phyloP scores from a whole-genome alignment of 768 basidiomycete species.

The Rhodotorula diobovata region DNA sequence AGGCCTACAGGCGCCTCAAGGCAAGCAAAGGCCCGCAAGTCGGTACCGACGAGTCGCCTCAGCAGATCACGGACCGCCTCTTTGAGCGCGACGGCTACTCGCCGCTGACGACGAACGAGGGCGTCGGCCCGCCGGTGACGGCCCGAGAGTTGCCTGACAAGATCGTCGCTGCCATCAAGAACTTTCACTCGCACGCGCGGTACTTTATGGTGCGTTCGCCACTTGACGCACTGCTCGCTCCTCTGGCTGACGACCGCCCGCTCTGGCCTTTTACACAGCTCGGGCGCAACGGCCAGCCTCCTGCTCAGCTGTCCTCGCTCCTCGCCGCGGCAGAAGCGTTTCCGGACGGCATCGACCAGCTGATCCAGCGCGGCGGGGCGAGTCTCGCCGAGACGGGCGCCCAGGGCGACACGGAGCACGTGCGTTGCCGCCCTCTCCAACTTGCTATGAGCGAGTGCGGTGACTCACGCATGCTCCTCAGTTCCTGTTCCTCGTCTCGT shows the following conservation, averaged over 20 bases:
- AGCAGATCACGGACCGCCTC: neutral
- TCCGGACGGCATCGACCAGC: neutral
- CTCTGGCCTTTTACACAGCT: neutral
- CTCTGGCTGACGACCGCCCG: too few relatives aligned
- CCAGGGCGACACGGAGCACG: slow-evolving; percentile 10
- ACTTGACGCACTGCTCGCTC: rapidly evolving
- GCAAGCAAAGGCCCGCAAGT: rapidly evolving
- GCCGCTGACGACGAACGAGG: neutral
- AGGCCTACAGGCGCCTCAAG: neutral
- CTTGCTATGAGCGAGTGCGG: too few relatives aligned
- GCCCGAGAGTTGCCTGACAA: slow-evolving; percentile 9
- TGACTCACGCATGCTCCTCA: neutral
- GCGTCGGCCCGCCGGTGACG: neutral
- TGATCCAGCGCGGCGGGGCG: neutral
- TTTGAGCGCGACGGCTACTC: neutral
- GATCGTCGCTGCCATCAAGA: slow-evolving; percentile 5
- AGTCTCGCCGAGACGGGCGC: neutral
- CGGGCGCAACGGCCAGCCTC: slow-evolving; percentile 18
- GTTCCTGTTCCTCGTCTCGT: slow-evolving; percentile 24
- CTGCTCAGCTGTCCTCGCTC: neutral
- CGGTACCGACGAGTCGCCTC: neutral
- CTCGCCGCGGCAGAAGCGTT: slow-evolving; percentile 10
- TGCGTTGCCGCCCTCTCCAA: neutral
- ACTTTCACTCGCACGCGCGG: slow-evolving; percentile 22
- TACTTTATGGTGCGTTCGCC: slow-evolving; percentile 19